phyloP scores from a whole-genome alignment of 2,329 filamentous ascomycete genomes.

The Dothidotthia symphoricarpi region DNA sequence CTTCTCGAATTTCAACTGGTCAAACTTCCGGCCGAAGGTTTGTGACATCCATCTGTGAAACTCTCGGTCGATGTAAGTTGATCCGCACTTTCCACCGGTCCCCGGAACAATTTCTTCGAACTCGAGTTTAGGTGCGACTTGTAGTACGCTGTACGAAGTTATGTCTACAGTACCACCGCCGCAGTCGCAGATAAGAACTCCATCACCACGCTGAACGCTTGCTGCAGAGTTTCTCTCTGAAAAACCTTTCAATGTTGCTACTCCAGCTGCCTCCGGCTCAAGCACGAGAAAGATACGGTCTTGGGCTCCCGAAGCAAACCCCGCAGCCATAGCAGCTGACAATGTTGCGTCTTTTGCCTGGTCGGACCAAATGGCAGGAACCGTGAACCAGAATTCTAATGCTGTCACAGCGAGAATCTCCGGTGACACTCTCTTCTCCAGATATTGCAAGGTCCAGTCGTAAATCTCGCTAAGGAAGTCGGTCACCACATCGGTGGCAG shows the following conservation, averaged over 20 bases:
- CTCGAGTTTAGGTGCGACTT: constrained; percentile 17
- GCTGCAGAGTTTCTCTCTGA: too few species aligned
- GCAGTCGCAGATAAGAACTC: too few species aligned
- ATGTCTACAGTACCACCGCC: constrained; percentile 28
- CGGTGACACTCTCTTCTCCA: constrained; percentile 9
- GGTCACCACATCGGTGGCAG: constrained; percentile 3
- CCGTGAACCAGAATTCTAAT: constrained; percentile 2
- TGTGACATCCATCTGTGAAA: constrained; percentile 32
- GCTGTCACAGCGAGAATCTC: not conserved
- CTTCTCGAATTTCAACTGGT: constrained; percentile 17
- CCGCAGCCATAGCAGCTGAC: constrained; percentile 1
- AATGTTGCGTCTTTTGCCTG: constrained; percentile 1
- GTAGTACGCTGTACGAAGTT: constrained; percentile 2
- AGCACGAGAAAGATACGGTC: constrained; percentile 24
- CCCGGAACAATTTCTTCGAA: constrained; percentile 15
- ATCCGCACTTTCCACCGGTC: constrained; percentile 32
- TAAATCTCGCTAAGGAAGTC: constrained; percentile 16
- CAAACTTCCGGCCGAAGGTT: constrained; percentile 32
- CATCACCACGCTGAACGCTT: too few species aligned
- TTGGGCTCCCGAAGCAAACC: constrained; percentile 13
- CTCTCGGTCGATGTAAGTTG: constrained; percentile 35
- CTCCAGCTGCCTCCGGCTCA: constrained; percentile 24
- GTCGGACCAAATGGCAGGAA: constrained; percentile 6
- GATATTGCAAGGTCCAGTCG: constrained; percentile 15
- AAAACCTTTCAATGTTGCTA: constrained; percentile 9